Conservation (phyloP, 2,329 filamentous ascomycete genomes). For the Fonsecaea monophora region DNA sequence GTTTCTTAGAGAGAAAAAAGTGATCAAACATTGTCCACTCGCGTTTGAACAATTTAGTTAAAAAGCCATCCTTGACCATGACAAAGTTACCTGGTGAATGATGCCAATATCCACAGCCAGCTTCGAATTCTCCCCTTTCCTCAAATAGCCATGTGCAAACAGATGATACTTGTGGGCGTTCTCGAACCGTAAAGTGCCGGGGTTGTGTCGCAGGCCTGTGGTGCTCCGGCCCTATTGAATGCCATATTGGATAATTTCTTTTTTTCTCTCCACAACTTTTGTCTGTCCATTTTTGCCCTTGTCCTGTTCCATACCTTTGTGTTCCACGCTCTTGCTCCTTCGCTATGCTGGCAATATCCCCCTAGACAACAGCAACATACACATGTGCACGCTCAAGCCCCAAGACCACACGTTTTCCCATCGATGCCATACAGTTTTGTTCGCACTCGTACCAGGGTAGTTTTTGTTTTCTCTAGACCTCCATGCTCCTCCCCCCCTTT, state of each 20-base stretch:
- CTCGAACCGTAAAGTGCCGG: conserved; percentile 5
- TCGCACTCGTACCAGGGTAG: conserved; percentile 29
- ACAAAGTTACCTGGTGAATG: conserved; percentile 2
- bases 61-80: conserved; percentile 2
- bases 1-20: neutral
- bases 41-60: conserved; percentile 5
- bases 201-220: neutral
- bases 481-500: conserved; percentile 25
- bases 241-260: conserved; percentile 14
- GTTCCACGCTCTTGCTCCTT: conserved; percentile 29
- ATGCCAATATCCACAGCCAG: conserved; percentile 1
- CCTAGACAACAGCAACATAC: conserved; percentile 25
- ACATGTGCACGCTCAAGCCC: neutral
- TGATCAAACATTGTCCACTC: neutral
- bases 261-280: conserved; percentile 16
- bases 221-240: conserved; percentile 14
- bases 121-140: conserved; percentile 6
- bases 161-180: conserved; percentile 5
- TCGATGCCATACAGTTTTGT: conserved; percentile 24
- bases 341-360: conserved; percentile 38
- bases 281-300: conserved; percentile 13
- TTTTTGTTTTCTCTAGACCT: conserved; percentile 33
- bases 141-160: conserved; percentile 14
- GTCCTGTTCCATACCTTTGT: conserved; percentile 18
- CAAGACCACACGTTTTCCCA: conserved; percentile 12